Evolutionary conservation across 139 green algal genomes (phyloP), one percentile per base, ranked within the genome.

Genomic region (Ettlia oleoabundans): DNA sequence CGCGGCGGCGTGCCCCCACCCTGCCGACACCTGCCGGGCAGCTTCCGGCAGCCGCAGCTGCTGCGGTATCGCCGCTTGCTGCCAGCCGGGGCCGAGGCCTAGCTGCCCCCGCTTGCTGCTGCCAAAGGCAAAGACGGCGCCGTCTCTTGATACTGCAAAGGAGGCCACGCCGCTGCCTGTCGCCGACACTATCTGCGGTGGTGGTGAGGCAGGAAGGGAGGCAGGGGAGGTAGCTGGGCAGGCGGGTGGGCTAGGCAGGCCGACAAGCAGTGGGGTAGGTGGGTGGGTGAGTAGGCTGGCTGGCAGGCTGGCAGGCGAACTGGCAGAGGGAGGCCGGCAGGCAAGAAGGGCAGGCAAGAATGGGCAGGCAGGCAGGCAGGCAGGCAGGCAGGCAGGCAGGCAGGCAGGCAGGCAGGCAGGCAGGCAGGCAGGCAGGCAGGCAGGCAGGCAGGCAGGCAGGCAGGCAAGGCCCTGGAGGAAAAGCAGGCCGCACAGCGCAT

Each of bases 51-150:
- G 65, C 8, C 52, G 70, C 55, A 89, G 7, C 26, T 69, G 69
- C 52, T 71, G 61, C 0, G 85, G 81, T 28, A 61, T 9, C 10
- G 37, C 26, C 8, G 80, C 35, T 21, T 64, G 19, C 22, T 18
- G 55, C 26, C 9, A 0, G 4, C 67, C 78, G 13, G 37, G 33
- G 10, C 88, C 88, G 40, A 88, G 77, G 18, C 90, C 90, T 47
- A 94, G 82, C 72, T 92, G 89, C 28, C 90, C 90, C 1, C 81
- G 71, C 55, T 80, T 86, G 62, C 73, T 82, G 41, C 35, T 81
- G 40, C 90, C 90, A 67, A 84, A 92, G 13, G 79, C 81, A 32
- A 76, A 88, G 21, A 94, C 73, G 8, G 24, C 30, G 40, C 91
- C 91, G 33, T 84, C 22, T 5, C 30, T 40, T 4, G 65, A 42